phyloP scores from a whole-genome alignment of 148 eudicot genomes.

The Camellia lanceoleosa region DNA sequence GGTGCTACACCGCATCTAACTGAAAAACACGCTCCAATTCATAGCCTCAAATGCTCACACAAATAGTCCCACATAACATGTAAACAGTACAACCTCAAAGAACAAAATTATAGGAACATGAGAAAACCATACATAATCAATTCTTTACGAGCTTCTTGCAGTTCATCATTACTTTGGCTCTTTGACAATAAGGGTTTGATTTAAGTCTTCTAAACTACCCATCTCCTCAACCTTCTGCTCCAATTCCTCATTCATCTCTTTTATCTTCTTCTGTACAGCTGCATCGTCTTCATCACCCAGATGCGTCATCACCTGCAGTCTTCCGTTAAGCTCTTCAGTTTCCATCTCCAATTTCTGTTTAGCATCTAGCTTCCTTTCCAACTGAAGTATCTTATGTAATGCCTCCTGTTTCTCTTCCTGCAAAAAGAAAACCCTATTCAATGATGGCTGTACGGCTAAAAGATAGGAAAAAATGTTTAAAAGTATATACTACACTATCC shows the following conservation, averaged over 20 bases:
- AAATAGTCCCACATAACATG: background rate
- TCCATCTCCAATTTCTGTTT: conserved; percentile 83
- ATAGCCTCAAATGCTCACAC: background rate
- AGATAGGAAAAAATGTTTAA: background rate
- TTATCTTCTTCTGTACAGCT: conserved; percentile 61
- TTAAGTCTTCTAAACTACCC: conserved; percentile 45
- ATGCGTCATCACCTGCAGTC: conserved; percentile 76
- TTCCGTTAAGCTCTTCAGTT: conserved; percentile 77
- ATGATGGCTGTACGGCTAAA: background rate
- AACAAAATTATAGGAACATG: background rate
- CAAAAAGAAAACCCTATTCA: conserved; percentile 26
- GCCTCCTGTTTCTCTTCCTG: conserved; percentile 93
- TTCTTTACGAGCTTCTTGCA: conserved; percentile 74
- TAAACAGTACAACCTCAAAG: background rate
- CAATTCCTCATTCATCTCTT: conserved; percentile 65
- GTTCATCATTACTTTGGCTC: conserved; percentile 82
- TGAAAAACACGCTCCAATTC: background rate
- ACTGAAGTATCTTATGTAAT: conserved; percentile 53
- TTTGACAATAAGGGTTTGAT: conserved; percentile 46
- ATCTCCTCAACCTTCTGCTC: conserved; percentile 49
- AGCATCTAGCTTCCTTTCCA: conserved; percentile 71
- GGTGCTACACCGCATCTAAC: background rate
- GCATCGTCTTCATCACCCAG: conserved; percentile 75
- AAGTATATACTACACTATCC: background rate
- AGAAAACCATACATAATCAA: conserved; percentile 54